phyloP scores from a whole-genome alignment of 306 rosid genomes.

The Prunus persica region Prunus_persica_NCBIv2 NC_034014.1:9988501-9989000 shows the following conservation, averaged over 20 bases:
- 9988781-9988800: constrained; percentile 84
- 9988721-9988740: constrained; percentile 95
- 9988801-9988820: constrained; percentile 64
- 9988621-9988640: neutral
- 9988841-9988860: constrained; percentile 90
- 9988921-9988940: neutral
- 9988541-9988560: neutral
- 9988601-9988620: neutral
- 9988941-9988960: neutral
- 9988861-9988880: constrained; percentile 84
- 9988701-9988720: constrained; percentile 66
- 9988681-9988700: constrained; percentile 76
- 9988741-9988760: constrained; percentile 83
- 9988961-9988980: constrained; percentile 24
- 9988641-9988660: constrained; percentile 22
- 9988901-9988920: neutral
- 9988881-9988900: constrained; percentile 79
- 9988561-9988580: neutral
- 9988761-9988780: constrained; percentile 72
- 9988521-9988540: neutral
- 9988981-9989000: constrained; percentile 86
- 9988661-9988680: constrained; percentile 44
- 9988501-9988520: neutral
- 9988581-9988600: neutral
- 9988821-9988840: constrained; percentile 78